Base-by-base conservation (phyloP, 2,329 filamentous ascomycete species). In the Fusarium sp. region DNA sequence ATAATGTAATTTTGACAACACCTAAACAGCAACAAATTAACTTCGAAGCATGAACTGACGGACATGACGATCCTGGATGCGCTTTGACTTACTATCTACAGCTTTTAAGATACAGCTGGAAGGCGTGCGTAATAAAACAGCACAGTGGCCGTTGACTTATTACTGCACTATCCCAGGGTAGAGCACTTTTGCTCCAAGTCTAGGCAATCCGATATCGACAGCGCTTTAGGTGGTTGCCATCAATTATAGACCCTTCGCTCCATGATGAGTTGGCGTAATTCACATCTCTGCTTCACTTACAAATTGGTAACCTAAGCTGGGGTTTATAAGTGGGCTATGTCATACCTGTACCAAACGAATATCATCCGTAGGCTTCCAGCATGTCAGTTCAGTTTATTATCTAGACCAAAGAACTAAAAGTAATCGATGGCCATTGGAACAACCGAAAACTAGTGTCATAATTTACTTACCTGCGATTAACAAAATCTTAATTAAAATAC, bases 261-360 rank as follows among this genome's bases (percentile, higher is more conserved):
- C 0, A 37, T 1, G 34, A 37, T n/a, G 2, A 37, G 18, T 5
- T 37, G 3, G 18, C 5, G 18, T 3, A 4, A 37, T 37, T n/a
- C 1, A 5, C 34, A n/a, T 11, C 18, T 37, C n/a, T 0, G 18
- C 10, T 7, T 6, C 11, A 6, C 9, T 11, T n/a, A 7, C 5
- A 11, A n/a, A n/a, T 3, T 10, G 10, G 10, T 5, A 4, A n/a
- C 34, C 9, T 3, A 37, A n/a, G 5, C 18, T n/a, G 10, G 7
- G 4, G 1, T 11, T 10, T 2, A n/a, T 4, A 5, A n/a, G 5
- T 2, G 5, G n/a, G n/a, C n/a, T n/a, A n/a, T n/a, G n/a, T n/a
- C n/a, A n/a, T n/a, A n/a, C n/a, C n/a, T 4, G 5, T 37, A 11
- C 18, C 1, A n/a, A n/a, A 1, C 1, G 1, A 10, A 0, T 11